Evolutionary conservation across 73 alveolate genomes (phyloP), one percentile per base, ranked within the genome.

Genomic region (Durusdinium trenchii): DNA sequence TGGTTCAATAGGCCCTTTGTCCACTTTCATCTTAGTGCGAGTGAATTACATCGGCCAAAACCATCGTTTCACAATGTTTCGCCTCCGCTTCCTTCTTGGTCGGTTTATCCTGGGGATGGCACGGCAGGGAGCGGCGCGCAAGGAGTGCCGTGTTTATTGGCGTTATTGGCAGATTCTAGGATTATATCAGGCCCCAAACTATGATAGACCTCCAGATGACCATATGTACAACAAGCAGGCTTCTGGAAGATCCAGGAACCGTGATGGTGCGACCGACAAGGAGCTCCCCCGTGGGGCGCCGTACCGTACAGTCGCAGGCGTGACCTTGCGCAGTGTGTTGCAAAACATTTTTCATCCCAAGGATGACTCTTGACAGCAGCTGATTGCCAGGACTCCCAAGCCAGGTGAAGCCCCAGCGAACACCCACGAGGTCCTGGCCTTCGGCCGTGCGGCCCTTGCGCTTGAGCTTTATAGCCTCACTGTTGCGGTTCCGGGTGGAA

Each of bases 401-500:
- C 61, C 20, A 10, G 18, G 60, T 18, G 62, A 28, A 1, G 42
- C 87, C 14, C 26, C 9, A 30, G 16, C 18, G 36, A 78, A 61
- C 83, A 35, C 50, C 20, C 20, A 9, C 64, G 20, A 86, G 96
- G 48, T 23, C 20, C 28, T 87, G 2, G 64, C 97, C 97, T 47
- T 91, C 97, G 10, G 78, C 38, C 30, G 97, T 91, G 38, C 97
- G 86, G 38, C 97, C 97, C 18, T 69, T 91, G 28, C 97, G 69
- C 76, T 91, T 91, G 78, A 91, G 73, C 43, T 91, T 91, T 54
- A 91, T 76, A 75, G 87, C 97, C 96, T 89, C 62, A n/a, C n/a
- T n/a, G n/a, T n/a, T n/a, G n/a, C n/a, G n/a, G n/a, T n/a, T n/a
- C n/a, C n/a, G n/a, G n/a, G n/a, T n/a, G n/a, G n/a, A n/a, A n/a